Percentiles rank a stretch among this genome's conserved stretches.
Evolutionary conservation across 1,139 yeast species (phyloP).

Genomic region (Blastobotrys malaysiensis): DNA sequence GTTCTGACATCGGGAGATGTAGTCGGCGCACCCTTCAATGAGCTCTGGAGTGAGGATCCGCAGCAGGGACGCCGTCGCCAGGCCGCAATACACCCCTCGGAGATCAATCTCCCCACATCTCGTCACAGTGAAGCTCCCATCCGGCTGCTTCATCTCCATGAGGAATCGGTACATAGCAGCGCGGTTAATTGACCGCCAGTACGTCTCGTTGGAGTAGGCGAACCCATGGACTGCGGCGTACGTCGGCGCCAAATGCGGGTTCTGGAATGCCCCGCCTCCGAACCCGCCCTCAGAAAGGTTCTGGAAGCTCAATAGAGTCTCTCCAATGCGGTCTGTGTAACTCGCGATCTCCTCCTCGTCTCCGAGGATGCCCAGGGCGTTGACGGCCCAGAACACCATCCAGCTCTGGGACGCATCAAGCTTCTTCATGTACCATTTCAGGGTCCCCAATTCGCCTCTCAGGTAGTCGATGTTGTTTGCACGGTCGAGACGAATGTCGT

Average conservation of each 20-base stretch:
- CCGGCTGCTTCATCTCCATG: slow-evolving; percentile 51
- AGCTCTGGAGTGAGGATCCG: slow-evolving; percentile 60
- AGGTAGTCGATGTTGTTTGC: slow-evolving; percentile 40
- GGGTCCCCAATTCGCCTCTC: slow-evolving; percentile 39
- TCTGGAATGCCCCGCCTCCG: slow-evolving; percentile 78
- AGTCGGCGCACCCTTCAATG: slow-evolving; percentile 47
- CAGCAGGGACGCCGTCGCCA: slow-evolving; percentile 66
- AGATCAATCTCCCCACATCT: slow-evolving; percentile 80
- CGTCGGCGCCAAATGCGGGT: slow-evolving; percentile 80
- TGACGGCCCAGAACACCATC: slow-evolving; percentile 80
- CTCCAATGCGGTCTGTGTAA: slow-evolving; percentile 25
- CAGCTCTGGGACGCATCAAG: slow-evolving; percentile 90
- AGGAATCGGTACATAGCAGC: slow-evolving; percentile 58
- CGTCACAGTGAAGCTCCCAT: slow-evolving; percentile 77
- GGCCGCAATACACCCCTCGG: slow-evolving; percentile 79
- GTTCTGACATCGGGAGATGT: slow-evolving; percentile 73
- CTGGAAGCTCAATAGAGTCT: slow-evolving; percentile 32
- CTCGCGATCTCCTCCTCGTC: slow-evolving; percentile 20
- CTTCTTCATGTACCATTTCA: slow-evolving; percentile 45
- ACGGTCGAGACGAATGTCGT: slow-evolving; percentile 21
- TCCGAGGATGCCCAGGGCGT: slow-evolving; percentile 45
- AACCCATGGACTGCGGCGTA: slow-evolving; percentile 73
- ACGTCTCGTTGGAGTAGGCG: slow-evolving; percentile 44
- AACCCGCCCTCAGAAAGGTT: slow-evolving; percentile 52
- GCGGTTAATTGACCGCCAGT: slow-evolving; percentile 44